Percentiles rank a stretch among this genome's conserved stretches.
Conservation (phyloP, 1,284 basidiomycete genomes). For the Pseudozyma sp. region DNA sequence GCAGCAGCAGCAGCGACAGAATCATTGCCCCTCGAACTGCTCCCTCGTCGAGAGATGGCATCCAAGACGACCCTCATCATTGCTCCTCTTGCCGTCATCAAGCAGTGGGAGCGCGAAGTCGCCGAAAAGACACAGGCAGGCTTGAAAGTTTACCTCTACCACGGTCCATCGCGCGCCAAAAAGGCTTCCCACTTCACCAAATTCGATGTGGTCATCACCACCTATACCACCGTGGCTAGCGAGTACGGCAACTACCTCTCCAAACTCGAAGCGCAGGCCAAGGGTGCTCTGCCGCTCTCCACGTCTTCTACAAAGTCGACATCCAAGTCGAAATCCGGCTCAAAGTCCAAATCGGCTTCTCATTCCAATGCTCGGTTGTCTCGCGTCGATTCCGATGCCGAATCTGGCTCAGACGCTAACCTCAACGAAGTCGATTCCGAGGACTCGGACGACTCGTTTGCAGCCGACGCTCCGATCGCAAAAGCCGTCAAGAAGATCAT, state of each 20-base stretch:
- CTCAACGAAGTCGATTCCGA: conserved; percentile 67
- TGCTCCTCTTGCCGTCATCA: conserved; percentile 77
- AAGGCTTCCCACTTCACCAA: conserved; percentile 36
- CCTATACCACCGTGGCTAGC: conserved; percentile 59
- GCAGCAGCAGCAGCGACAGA: background rate
- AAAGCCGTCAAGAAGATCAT: conserved; percentile 70
- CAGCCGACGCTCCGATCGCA: conserved; percentile 38
- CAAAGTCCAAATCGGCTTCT: conserved; percentile 11
- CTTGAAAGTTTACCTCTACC: conserved; percentile 63
- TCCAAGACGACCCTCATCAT: conserved; percentile 63
- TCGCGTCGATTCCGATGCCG: conserved; percentile 34
- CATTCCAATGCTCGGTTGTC: conserved; percentile 5
- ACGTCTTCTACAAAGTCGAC: conserved; percentile 8
- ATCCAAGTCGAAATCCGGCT: conserved; percentile 15
- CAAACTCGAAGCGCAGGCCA: conserved; percentile 28
- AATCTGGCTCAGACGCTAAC: conserved; percentile 16
- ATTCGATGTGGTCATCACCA: conserved; percentile 65
- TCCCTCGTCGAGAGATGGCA: conserved; percentile 26
- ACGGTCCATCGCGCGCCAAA: conserved; percentile 58
- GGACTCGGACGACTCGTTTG: conserved; percentile 62
- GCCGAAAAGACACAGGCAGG: conserved; percentile 76
- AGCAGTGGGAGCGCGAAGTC: conserved; percentile 91
- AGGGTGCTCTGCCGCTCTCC: conserved; percentile 4
- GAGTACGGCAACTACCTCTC: conserved; percentile 50
- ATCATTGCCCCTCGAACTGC: conserved; percentile 9